phyloP scores from a whole-genome alignment of 2,329 filamentous ascomycete genomes.

The Emmonsia crescens region DNA sequence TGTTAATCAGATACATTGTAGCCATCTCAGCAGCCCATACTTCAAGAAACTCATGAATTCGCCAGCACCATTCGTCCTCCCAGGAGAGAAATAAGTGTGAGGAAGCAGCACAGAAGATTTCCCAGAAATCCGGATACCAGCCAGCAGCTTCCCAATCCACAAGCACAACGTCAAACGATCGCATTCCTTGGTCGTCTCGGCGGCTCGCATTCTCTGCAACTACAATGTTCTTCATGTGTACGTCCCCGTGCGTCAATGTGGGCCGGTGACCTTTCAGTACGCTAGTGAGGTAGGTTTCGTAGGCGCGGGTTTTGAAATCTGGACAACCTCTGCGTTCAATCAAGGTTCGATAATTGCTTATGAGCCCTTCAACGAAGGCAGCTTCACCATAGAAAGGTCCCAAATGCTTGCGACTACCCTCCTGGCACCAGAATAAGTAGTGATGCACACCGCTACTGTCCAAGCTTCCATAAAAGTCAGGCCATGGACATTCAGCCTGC shows the following conservation, averaged over 20 bases:
- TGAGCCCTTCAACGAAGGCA: conserved; percentile 17
- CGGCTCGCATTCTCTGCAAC: conserved; percentile 13
- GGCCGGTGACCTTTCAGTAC: conserved; percentile 20
- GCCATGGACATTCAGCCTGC: conserved; percentile 17
- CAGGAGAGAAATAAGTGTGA: conserved; percentile 12
- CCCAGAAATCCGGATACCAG: conserved; percentile 22
- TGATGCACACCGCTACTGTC: conserved; percentile 16
- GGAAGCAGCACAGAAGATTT: conserved; percentile 19
- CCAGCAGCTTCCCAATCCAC: conserved; percentile 20
- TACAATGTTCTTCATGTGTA: conserved; percentile 21
- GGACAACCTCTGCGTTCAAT: conserved; percentile 13
- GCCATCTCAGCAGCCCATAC: conserved; percentile 20
- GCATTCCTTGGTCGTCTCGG: conserved; percentile 16
- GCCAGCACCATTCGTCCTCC: conserved; percentile 21
- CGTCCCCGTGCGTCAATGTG: conserved; percentile 21
- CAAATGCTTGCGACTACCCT: conserved; percentile 9
- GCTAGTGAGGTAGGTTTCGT: conserved; percentile 16
- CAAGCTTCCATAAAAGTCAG: conserved; percentile 17
- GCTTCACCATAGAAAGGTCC: conserved; percentile 19
- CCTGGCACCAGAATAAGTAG: conserved; percentile 19
- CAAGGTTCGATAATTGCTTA: conserved; percentile 16
- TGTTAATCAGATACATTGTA: conserved; percentile 20
- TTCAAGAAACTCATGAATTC: conserved; percentile 20
- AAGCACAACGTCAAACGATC: conserved; percentile 20
- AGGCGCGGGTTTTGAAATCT: conserved; percentile 20